Percentiles rank a stretch among this genome's conserved stretches.
Conservation (phyloP, 768 basidiomycete species). For the Lactarius akahatsu region DNA sequence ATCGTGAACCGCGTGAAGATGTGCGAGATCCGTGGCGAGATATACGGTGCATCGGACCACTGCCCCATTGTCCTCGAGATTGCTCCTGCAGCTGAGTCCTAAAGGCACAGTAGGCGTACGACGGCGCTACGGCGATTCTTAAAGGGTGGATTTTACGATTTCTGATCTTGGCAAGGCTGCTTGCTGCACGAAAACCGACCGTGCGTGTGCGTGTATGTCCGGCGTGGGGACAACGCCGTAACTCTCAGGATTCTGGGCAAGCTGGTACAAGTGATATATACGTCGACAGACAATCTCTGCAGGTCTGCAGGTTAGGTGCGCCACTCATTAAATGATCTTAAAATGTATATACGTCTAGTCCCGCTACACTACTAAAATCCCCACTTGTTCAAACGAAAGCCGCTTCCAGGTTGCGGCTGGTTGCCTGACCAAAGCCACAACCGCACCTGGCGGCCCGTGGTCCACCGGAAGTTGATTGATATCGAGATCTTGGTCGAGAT, state of each 20-base stretch:
- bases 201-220: background rate
- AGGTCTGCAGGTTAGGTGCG: background rate
- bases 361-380: background rate
- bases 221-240: background rate
- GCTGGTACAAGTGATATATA: background rate
- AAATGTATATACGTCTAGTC: background rate
- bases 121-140: background rate
- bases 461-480: no score
- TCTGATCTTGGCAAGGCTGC: background rate
- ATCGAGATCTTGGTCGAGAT: no score
- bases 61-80: conserved; percentile 80
- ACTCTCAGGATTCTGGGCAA: background rate
- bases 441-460: no score
- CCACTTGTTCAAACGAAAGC: no score
- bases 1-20: conserved; percentile 61
- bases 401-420: no score
- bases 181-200: background rate
- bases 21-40: conserved; percentile 84
- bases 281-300: background rate
- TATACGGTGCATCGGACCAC: conserved; percentile 87
- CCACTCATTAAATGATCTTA: background rate
- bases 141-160: background rate
- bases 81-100: conserved; percentile 25
- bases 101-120: background rate
- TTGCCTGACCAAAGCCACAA: no score